These are phyloP conservation scores for Talaromyces trachyspermus DNA, from an alignment of 495 filamentous ascomycete species.

Conservation along the genomic window DNA sequence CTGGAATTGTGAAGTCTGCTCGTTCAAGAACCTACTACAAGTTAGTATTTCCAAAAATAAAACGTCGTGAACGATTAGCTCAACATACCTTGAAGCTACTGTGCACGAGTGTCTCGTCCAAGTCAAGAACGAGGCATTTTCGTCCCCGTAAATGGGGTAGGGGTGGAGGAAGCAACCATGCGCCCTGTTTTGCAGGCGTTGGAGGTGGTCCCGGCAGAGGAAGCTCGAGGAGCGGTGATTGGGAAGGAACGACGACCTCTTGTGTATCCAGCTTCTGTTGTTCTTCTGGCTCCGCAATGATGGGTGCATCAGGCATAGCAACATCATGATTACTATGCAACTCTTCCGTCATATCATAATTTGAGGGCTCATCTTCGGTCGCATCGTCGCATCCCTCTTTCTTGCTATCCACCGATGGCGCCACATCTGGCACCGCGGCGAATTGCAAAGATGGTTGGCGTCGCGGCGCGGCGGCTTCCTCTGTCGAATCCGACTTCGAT, in stretches of 20 bases:
- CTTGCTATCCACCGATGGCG: slow-evolving; percentile 21
- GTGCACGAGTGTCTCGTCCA: slow-evolving; percentile 98
- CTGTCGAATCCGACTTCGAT: background rate
- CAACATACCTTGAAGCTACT: slow-evolving; percentile 91
- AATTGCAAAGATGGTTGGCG: background rate
- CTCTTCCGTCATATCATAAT: slow-evolving; percentile 22
- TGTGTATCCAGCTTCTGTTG: slow-evolving; percentile 8
- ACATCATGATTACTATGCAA: slow-evolving; percentile 49
- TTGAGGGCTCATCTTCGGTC: slow-evolving; percentile 5
- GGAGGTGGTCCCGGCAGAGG: slow-evolving; percentile 27
- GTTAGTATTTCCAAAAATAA: background rate
- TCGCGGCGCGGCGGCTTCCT: background rate
- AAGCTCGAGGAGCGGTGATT: slow-evolving; percentile 38
- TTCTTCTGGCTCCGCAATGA: slow-evolving; percentile 16
- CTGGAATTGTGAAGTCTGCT: slow-evolving; percentile 97
- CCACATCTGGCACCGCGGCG: background rate
- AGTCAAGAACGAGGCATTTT: slow-evolving; percentile 92
- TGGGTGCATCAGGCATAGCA: slow-evolving; percentile 50
- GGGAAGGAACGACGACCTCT: slow-evolving; percentile 48
- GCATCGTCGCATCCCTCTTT: slow-evolving; percentile 17
- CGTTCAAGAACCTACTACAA: slow-evolving; percentile 78
- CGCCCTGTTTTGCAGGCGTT: slow-evolving; percentile 46
- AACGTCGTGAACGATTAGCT: background rate
- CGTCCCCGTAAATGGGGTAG: slow-evolving; percentile 69
- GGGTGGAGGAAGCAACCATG: slow-evolving; percentile 70